phyloP scores from a whole-genome alignment of 1,139 yeast species.

The Pichia sp. region DNA sequence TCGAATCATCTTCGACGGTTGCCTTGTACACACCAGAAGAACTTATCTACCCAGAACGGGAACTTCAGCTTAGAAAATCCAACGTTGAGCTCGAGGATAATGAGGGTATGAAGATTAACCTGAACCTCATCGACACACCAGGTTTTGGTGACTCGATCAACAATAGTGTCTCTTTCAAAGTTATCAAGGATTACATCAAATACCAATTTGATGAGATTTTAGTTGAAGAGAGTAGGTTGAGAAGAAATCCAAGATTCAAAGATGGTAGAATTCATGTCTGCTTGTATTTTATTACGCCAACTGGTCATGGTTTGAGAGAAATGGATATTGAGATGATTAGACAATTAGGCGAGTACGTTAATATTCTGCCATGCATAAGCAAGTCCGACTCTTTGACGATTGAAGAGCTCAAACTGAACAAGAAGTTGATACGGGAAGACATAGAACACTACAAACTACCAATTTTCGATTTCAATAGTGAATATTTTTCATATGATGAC shows the following conservation, averaged over 20 bases:
- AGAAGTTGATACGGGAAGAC: conserved; percentile 59
- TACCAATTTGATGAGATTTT: conserved; percentile 89
- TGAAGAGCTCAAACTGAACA: conserved; percentile 63
- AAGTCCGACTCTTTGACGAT: conserved; percentile 84
- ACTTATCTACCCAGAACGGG: conserved; percentile 33
- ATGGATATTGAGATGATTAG: conserved; percentile 73
- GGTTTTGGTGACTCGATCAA: conserved; percentile 71
- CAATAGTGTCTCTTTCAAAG: conserved; percentile 52
- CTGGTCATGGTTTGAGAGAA: conserved; percentile 74
- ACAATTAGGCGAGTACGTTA: conserved; percentile 70
- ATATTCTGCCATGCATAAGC: conserved; percentile 80
- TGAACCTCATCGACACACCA: conserved; percentile 68
- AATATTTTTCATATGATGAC: conserved; percentile 45
- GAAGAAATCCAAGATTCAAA: conserved; percentile 76
- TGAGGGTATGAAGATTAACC: conserved; percentile 62
- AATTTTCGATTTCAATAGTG: conserved; percentile 71
- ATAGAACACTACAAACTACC: conserved; percentile 74
- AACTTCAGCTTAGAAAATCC: conserved; percentile 42
- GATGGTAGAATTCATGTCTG: conserved; percentile 73
- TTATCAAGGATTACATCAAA: conserved; percentile 69
- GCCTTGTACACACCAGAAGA: conserved; percentile 36
- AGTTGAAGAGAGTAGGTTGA: conserved; percentile 84
- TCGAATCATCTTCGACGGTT: conserved; percentile 40
- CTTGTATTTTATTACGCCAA: conserved; percentile 64
- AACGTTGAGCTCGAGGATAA: conserved; percentile 62